Conservation (phyloP, 768 basidiomycete genomes). For the Rhodotorula babjevae region DNA sequence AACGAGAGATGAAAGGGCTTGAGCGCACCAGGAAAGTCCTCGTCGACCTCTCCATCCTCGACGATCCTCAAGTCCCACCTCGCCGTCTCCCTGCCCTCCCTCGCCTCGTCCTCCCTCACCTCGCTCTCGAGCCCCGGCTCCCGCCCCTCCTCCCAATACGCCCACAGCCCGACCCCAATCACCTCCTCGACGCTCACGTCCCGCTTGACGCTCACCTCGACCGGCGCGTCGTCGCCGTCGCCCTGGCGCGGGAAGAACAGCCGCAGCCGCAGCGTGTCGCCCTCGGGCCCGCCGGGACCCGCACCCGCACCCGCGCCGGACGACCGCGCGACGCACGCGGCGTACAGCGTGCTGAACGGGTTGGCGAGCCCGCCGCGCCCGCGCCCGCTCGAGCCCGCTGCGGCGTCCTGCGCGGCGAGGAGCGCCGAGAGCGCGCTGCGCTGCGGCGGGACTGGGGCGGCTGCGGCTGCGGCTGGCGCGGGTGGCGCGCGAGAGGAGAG, state of each 20-base stretch:
- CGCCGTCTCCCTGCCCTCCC: slow-evolving; percentile 59
- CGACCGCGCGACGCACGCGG: slow-evolving; percentile 56
- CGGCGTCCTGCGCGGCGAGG: not conserved
- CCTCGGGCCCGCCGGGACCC: slow-evolving; percentile 51
- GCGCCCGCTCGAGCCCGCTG: not conserved
- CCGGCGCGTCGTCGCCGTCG: slow-evolving; percentile 50
- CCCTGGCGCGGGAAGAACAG: slow-evolving; percentile 74
- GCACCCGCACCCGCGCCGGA: too few relatives aligned
- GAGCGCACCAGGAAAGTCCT: slow-evolving; percentile 91
- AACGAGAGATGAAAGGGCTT: not conserved
- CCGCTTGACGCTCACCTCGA: slow-evolving; percentile 70
- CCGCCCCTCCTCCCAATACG: slow-evolving; percentile 86
- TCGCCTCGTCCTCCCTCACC: slow-evolving; percentile 37
- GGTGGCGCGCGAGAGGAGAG: not conserved
- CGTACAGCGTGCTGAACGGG: slow-evolving; percentile 83
- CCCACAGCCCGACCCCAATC: slow-evolving; percentile 84
- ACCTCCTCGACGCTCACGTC: slow-evolving; percentile 94
- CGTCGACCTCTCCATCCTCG: slow-evolving; percentile 97
- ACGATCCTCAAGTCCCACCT: slow-evolving; percentile 92
- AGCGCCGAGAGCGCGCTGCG: slow-evolving; percentile 30
- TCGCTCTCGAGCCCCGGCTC: slow-evolving; percentile 51
- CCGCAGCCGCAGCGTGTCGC: slow-evolving; percentile 61
- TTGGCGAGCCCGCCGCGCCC: slow-evolving; percentile 54
- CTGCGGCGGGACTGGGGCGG: not conserved
- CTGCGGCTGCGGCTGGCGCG: not conserved